These are phyloP conservation scores for Adansonia grandidieri DNA, from an alignment of 441 rosid species.

Conservation along the genomic window DNA sequence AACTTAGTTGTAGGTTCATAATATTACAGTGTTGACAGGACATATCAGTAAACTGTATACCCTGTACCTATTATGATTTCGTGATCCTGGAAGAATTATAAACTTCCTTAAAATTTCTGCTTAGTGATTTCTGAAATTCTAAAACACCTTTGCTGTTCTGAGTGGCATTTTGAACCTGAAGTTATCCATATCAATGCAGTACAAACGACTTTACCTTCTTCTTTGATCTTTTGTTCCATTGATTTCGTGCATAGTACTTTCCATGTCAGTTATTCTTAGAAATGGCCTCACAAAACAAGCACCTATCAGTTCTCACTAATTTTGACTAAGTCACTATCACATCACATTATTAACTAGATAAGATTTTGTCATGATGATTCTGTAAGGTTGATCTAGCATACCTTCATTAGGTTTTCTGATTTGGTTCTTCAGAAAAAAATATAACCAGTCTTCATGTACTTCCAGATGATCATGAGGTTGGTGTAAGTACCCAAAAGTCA, in stretches of 20 bases:
- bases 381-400: slow-evolving; percentile 6
- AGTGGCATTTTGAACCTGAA: neutral
- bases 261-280: neutral
- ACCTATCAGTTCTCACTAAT: neutral
- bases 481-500: slow-evolving; percentile 29
- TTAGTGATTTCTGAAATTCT: neutral
- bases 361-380: slow-evolving; percentile 6
- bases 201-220: neutral
- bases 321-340: neutral
- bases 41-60: too few species aligned
- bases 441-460: slow-evolving; percentile 22
- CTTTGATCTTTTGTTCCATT: slow-evolving; percentile 6
- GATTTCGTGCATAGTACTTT: neutral
- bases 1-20: too few species aligned
- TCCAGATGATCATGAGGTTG: slow-evolving; percentile 37
- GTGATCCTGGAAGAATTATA: too few species aligned
- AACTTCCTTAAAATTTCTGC: too few species aligned
- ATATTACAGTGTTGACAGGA: too few species aligned
- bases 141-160: too few species aligned
- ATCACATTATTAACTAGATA: neutral
- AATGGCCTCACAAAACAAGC: neutral
- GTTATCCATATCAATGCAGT: neutral
- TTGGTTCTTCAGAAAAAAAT: slow-evolving; percentile 21
- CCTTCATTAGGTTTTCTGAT: slow-evolving; percentile 10
- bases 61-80: too few species aligned